Percentiles rank a stretch among this genome's conserved stretches.
Conservation (phyloP, 768 basidiomycete genomes). For the Rhodotorula paludigena region DNA sequence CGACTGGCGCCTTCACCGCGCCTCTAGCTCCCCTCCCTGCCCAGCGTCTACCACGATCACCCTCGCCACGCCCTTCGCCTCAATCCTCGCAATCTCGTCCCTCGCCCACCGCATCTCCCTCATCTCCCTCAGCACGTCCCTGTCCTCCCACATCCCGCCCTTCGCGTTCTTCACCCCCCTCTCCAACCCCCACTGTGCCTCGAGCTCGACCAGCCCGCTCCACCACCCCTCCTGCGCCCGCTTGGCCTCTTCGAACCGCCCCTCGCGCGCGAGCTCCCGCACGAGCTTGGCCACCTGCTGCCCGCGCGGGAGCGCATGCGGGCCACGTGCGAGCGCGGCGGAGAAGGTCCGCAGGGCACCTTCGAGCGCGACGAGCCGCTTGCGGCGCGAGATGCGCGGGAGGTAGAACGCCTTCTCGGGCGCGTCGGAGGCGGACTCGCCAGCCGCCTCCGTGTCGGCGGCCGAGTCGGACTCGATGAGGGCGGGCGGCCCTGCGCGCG, state of each 20-base stretch:
- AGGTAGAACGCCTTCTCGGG: too few relatives aligned
- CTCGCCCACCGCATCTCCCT: slow-evolving; percentile 20
- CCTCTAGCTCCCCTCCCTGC: too few relatives aligned
- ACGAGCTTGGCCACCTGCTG: neutral
- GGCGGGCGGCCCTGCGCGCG: neutral
- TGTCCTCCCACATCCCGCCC: slow-evolving; percentile 8
- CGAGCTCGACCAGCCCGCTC: neutral
- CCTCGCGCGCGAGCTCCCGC: neutral
- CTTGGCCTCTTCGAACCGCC: slow-evolving; percentile 25
- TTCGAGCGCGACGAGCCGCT: slow-evolving; percentile 6
- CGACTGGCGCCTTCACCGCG: too few relatives aligned
- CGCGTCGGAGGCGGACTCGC: too few relatives aligned
- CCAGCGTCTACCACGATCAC: too few relatives aligned
- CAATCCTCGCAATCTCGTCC: neutral
- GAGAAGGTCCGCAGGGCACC: slow-evolving; percentile 17
- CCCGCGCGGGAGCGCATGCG: neutral
- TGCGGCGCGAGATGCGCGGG: neutral
- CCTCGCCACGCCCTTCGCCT: neutral
- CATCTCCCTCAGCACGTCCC: slow-evolving; percentile 2
- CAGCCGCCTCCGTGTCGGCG: too few relatives aligned
- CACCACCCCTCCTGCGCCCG: slow-evolving; percentile 24
- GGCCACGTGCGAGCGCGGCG: neutral
- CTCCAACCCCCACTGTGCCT: neutral
- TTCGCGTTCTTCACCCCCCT: neutral
- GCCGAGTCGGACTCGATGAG: too few relatives aligned